Conservation (phyloP, 148 eudicot species). For the Spergularia bocconei region DNA sequence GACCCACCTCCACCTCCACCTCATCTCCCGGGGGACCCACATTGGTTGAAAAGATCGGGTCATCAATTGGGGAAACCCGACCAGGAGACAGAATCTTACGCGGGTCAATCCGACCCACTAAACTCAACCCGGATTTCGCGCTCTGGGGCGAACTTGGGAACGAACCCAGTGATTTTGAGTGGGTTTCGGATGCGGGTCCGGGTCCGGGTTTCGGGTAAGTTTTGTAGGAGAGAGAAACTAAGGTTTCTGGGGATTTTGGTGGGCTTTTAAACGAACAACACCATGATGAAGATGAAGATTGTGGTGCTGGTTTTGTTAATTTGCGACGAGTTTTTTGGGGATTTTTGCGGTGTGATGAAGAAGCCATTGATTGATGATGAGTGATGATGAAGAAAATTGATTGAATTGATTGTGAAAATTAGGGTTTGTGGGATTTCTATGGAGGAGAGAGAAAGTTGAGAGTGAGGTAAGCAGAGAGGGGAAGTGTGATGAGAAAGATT, state of each 20-base stretch:
- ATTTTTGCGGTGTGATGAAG: conserved; percentile 25
- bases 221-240: conserved; percentile 28
- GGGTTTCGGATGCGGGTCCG: conserved; percentile 30
- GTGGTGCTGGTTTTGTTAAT: conserved; percentile 8
- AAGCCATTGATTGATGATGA: no score
- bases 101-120: conserved; percentile 55
- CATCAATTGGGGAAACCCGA: conserved; percentile 80
- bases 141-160: conserved; percentile 58
- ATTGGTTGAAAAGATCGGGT: conserved; percentile 28
- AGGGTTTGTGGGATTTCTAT: conserved; percentile 19
- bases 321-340: conserved; percentile 37
- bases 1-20: conserved; percentile 19
- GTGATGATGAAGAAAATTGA: conserved; percentile 10
- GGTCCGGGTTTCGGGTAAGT: conserved; percentile 7
- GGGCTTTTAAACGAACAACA: conserved; percentile 78
- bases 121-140: conserved; percentile 37
- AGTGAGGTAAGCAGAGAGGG: background rate
- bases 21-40: conserved; percentile 14
- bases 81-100: conserved; percentile 92
- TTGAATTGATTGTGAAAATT: background rate
- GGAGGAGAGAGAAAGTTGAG: background rate
- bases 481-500: background rate
- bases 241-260: conserved; percentile 55
- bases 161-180: conserved; percentile 35
- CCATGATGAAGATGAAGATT: conserved; percentile 41